These are phyloP conservation scores for Nothopassalora personata DNA, from an alignment of 2,329 filamentous ascomycete genomes.

Conservation along the genomic window DNA sequence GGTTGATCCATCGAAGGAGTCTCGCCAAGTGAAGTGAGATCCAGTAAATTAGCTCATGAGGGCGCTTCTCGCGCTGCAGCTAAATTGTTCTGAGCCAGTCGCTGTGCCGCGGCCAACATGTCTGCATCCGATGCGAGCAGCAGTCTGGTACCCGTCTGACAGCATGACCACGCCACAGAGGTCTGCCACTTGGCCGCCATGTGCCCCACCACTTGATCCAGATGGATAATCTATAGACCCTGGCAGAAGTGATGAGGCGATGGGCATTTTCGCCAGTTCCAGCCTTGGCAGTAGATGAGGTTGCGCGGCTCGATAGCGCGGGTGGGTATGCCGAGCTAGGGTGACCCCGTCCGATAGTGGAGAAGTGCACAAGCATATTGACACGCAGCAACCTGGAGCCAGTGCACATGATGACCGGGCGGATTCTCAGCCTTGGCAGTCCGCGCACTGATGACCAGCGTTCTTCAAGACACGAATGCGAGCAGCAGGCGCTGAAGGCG, in stretches of 20 bases:
- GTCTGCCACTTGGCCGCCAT: background rate
- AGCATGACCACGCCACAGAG: background rate
- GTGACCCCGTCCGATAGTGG: background rate
- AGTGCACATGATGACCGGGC: background rate
- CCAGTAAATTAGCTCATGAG: background rate
- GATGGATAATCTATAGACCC: background rate
- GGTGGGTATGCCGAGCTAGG: background rate
- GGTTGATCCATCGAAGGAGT: background rate
- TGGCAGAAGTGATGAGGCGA: background rate
- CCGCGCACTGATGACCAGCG: background rate
- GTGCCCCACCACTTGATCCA: background rate
- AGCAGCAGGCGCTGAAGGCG: background rate
- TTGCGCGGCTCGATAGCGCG: background rate
- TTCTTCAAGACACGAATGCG: background rate
- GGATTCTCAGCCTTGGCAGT: background rate
- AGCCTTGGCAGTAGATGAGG: slow-evolving; percentile 2
- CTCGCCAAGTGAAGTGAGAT: slow-evolving; percentile 1
- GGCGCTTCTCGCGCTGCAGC: slow-evolving; percentile 14
- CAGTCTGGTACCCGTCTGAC: background rate
- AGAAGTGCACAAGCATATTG: slow-evolving; percentile 5
- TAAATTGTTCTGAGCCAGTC: slow-evolving; percentile 1
- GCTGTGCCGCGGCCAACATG: background rate
- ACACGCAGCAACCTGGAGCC: background rate
- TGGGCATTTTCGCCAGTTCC: background rate
- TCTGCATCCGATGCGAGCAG: background rate